Base-by-base conservation (phyloP, 1,284 basidiomycete genomes). In the Cryptococcus floricola region DNA sequence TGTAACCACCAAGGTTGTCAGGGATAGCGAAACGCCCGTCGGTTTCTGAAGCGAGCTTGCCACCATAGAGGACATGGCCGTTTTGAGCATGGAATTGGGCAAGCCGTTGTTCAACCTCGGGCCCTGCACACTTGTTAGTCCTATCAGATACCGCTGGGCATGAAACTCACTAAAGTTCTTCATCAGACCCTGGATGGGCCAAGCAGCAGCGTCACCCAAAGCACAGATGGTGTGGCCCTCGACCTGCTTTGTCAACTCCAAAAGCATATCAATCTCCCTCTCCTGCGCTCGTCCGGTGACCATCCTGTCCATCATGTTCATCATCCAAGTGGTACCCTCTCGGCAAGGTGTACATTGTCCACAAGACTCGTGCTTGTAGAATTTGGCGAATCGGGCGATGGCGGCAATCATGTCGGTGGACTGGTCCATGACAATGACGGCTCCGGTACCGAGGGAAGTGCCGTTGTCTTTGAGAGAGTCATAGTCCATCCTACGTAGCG, bases 401-500 rank as follows among this genome's bases (percentile, higher is more conserved):
- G 91, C 94, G 48, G 84, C 80, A 64, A 96, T 85, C 56, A 98
- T 87, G 73, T 98, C 95, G 39, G 95, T 97, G 66, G 86, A 87
- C 81, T 97, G 92, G 83, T 98, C 87, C 94, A 98, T 98, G 66
- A 98, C 95, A 65, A 98, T 98, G 62, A 98, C 93, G 18, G 95
- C 95, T 58, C 95, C 95, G 0, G 95, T 98, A 31, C 95, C 95
- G 61, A 98, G 85, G 76, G 93, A 91, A 18, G 91, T 89, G 70
- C 92, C 88, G 16, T 90, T 87, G 74, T 98, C 95, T 77, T 95
- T 95, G 58, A 98, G 83, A 7, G 94, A 97, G 79, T 98, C 95
- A 75, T 89, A 98, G 80, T 98, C 95, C 95, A 98, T 98, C 59
- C 87, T 89, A 58, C n/a, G 45, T 14, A 43, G 18, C 34, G 12